Percentiles rank a stretch among this genome's conserved stretches.
phyloP scores from a whole-genome alignment of 768 basidiomycete genomes.

The Boletus rubescentipes region DNA sequence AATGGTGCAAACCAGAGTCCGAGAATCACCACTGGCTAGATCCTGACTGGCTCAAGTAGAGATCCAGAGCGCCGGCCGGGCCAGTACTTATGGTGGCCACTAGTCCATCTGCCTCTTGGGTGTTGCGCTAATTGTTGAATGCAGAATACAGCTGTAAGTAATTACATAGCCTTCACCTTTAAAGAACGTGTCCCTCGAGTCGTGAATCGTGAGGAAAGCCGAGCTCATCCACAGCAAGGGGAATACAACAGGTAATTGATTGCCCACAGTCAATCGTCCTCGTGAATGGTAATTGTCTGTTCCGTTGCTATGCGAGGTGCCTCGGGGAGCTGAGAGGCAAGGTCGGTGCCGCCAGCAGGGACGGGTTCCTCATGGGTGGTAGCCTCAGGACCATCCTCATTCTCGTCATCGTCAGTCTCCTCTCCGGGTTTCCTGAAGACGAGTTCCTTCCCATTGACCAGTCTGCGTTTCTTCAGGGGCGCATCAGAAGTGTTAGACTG shows the following conservation, averaged over 20 bases:
- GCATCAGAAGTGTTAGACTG: slow-evolving; percentile 31
- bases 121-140: slow-evolving; percentile 2
- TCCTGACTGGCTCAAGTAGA: not conserved
- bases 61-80: too few species aligned
- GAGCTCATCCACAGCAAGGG: not conserved
- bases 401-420: slow-evolving; percentile 46
- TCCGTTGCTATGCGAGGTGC: slow-evolving; percentile 30
- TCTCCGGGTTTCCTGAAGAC: slow-evolving; percentile 55
- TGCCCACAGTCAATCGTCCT: slow-evolving; percentile 41
- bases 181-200: not conserved
- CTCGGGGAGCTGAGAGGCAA: slow-evolving; percentile 3
- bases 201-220: not conserved
- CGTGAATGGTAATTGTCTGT: slow-evolving; percentile 47
- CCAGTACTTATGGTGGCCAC: too few species aligned
- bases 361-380: slow-evolving; percentile 1
- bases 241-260: not conserved
- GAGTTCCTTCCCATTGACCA: slow-evolving; percentile 77
- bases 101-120: not conserved
- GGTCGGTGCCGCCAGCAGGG: slow-evolving; percentile 1
- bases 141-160: not conserved
- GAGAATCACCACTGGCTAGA: too few species aligned
- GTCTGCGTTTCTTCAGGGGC: slow-evolving; percentile 74
- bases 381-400: slow-evolving; percentile 29
- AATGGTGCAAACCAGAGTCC: not conserved
- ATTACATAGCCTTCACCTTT: slow-evolving; percentile 9